Percentiles rank a stretch among this genome's conserved stretches.
phyloP scores from a whole-genome alignment of 2,329 filamentous ascomycete genomes.

The Sporothrix euskadiensis region DNA sequence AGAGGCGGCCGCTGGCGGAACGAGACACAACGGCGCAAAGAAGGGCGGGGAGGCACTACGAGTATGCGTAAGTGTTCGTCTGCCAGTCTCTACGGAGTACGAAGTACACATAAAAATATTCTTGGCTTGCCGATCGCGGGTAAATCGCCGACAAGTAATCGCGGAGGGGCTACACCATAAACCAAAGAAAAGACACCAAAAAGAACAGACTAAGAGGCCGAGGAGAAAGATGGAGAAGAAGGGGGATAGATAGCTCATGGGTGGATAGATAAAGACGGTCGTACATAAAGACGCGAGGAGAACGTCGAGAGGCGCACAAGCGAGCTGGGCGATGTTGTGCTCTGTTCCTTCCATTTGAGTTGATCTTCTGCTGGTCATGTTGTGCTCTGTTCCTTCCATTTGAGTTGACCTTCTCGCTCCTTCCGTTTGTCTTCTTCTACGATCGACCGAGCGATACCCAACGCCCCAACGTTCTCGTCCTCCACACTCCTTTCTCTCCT shows the following conservation, averaged over 20 bases:
- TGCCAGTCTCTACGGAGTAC: too few relatives aligned
- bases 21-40: not conserved
- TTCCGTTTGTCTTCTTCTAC: not conserved
- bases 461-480: not conserved
- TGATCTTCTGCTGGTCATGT: not conserved
- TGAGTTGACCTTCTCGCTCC: not conserved
- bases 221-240: not conserved
- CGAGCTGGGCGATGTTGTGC: not conserved
- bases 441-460: not conserved
- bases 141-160: not conserved
- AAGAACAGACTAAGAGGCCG: not conserved
- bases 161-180: not conserved
- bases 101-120: not conserved
- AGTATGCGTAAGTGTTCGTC: not conserved
- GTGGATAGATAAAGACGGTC: not conserved
- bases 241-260: too few relatives aligned
- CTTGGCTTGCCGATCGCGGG: conserved; percentile 18
- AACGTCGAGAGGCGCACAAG: not conserved
- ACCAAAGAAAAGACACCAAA: not conserved
- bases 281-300: conserved; percentile 12
- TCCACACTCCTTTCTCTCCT: not conserved
- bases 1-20: not conserved
- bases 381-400: not conserved
- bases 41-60: not conserved
- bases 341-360: not conserved